phyloP scores from a whole-genome alignment of 768 basidiomycete species.

The Termitomyces sp. region DNA sequence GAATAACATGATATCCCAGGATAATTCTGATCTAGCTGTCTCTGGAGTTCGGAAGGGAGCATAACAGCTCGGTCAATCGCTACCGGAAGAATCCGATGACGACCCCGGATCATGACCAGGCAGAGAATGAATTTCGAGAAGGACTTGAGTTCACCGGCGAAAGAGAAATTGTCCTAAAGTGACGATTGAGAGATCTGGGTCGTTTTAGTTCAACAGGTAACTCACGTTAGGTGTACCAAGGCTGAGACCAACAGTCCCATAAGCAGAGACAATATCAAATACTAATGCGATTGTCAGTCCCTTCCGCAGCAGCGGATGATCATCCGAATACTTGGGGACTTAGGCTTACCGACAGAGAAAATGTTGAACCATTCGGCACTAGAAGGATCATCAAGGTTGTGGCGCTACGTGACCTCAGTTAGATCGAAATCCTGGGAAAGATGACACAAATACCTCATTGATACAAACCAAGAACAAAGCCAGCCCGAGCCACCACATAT shows the following conservation, averaged over 20 bases:
- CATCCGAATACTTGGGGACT: not conserved
- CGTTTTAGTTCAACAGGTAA: not conserved
- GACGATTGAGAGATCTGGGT: slow-evolving; percentile 3
- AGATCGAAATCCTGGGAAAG: not conserved
- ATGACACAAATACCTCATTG: slow-evolving; percentile 60
- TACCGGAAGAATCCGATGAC: slow-evolving; percentile 83
- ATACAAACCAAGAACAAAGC: slow-evolving; percentile 90
- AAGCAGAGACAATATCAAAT: slow-evolving; percentile 85
- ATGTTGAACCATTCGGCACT: slow-evolving; percentile 76
- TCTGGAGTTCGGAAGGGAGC: slow-evolving; percentile 61
- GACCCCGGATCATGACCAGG: slow-evolving; percentile 89
- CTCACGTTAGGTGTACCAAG: slow-evolving; percentile 80
- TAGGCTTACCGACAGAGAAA: slow-evolving; percentile 64
- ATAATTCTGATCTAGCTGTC: slow-evolving; percentile 17
- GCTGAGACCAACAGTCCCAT: slow-evolving; percentile 86
- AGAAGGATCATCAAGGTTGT: slow-evolving; percentile 45
- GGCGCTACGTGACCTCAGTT: slow-evolving; percentile 34
- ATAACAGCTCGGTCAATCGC: slow-evolving; percentile 87
- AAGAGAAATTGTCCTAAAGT: slow-evolving; percentile 68
- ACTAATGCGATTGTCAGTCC: slow-evolving; percentile 32
- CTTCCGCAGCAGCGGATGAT: not conserved
- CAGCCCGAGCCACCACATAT: slow-evolving; percentile 93
- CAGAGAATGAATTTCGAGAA: slow-evolving; percentile 86
- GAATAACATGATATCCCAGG: not conserved
- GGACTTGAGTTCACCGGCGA: slow-evolving; percentile 71